Evolutionary conservation across 805 yeast species (phyloP).

Genomic region (Isabelozyma pseudorhagii): DNA sequence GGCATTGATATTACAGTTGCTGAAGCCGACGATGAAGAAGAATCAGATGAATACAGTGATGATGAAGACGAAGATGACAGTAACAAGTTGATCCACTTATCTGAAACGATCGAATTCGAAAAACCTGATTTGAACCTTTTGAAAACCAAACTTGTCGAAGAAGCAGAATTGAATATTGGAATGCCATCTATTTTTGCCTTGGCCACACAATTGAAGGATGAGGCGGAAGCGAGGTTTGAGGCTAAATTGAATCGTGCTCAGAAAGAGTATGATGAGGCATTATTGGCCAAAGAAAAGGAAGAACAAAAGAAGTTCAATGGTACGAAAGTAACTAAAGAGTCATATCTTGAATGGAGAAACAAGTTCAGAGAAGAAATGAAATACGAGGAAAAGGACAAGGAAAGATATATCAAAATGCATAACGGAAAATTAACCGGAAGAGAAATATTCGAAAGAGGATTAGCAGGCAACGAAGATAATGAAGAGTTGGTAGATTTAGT

Average conservation of each 20-base stretch:
- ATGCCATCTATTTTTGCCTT: conserved; percentile 89
- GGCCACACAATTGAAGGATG: conserved; percentile 73
- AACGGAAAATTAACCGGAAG: conserved; percentile 80
- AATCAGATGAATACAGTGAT: conserved; percentile 39
- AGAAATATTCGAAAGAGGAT: conserved; percentile 86
- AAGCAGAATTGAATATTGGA: conserved; percentile 78
- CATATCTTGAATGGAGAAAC: conserved; percentile 70
- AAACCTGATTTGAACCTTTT: conserved; percentile 43
- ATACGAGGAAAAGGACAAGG: conserved; percentile 55
- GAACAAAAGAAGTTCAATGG: conserved; percentile 91
- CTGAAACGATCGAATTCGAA: conserved; percentile 58
- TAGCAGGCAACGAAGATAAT: conserved; percentile 64
- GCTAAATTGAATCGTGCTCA: conserved; percentile 55
- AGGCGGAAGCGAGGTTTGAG: conserved; percentile 67
- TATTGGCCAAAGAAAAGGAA: conserved; percentile 65
- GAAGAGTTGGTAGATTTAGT: conserved; percentile 22
- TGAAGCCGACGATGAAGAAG: conserved; percentile 29
- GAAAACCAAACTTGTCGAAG: conserved; percentile 43
- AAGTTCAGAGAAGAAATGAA: conserved; percentile 71
- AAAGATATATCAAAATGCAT: conserved; percentile 56
- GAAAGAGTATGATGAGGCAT: conserved; percentile 53
- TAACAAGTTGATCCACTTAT: conserved; percentile 46
- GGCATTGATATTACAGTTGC: conserved; percentile 40
- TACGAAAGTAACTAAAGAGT: conserved; percentile 79
- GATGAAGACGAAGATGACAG: conserved; percentile 41